phyloP scores from a whole-genome alignment of 2,329 filamentous ascomycete species.

The Ciborinia camelliae region DNA sequence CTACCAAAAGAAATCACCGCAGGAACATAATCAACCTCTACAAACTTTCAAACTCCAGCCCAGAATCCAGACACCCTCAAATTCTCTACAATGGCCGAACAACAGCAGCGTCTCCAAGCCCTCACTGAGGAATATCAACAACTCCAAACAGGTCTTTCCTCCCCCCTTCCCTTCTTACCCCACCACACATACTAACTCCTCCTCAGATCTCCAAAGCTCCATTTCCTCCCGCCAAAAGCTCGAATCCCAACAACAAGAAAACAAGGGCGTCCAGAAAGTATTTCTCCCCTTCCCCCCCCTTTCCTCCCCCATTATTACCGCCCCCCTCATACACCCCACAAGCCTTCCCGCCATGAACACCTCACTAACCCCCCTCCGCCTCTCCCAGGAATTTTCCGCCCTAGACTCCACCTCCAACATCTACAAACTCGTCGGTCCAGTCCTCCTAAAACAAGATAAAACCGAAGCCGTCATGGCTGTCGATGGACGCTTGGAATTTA shows the following conservation, averaged over 20 bases:
- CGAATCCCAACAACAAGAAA: slow-evolving; percentile 92
- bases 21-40: neutral
- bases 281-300: slow-evolving; percentile 1
- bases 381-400: slow-evolving; percentile 71
- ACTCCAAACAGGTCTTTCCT: slow-evolving; percentile 69
- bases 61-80: neutral
- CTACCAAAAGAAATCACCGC: neutral
- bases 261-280: slow-evolving; percentile 80
- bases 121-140: slow-evolving; percentile 86
- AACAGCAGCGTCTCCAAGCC: slow-evolving; percentile 73
- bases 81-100: slow-evolving; percentile 59
- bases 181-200: neutral
- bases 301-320: neutral
- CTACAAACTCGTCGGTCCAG: slow-evolving; percentile 92
- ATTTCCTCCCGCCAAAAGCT: slow-evolving; percentile 84
- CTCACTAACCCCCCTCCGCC: neutral
- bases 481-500: slow-evolving; percentile 86
- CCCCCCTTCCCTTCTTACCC: neutral
- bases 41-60: neutral
- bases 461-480: slow-evolving; percentile 87
- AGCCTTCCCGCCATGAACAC: neutral
- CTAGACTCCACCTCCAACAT: slow-evolving; percentile 81
- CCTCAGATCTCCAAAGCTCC: slow-evolving; percentile 70
- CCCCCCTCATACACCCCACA: neutral
- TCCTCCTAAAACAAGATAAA: slow-evolving; percentile 92